These are phyloP conservation scores for Harringtonia aguacate DNA, from an alignment of 2,329 filamentous ascomycete species.

Conservation along the genomic window DNA sequence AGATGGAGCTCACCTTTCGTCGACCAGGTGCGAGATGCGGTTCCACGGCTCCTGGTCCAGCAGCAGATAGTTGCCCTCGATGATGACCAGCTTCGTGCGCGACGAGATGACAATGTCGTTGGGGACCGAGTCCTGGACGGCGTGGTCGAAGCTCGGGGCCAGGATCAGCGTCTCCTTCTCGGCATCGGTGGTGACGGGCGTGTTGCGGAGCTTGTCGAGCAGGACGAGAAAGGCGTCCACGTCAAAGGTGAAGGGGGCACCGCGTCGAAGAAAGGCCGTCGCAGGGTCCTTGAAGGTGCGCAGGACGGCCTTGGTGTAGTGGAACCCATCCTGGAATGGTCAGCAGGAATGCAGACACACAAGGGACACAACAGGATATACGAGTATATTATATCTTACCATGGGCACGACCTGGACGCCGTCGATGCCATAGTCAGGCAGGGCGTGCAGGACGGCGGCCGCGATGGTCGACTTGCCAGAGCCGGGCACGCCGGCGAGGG, in stretches of 20 bases:
- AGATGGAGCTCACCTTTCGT: slow-evolving; percentile 20
- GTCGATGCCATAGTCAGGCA: slow-evolving; percentile 43
- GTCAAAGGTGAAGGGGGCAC: slow-evolving; percentile 4
- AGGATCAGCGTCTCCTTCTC: slow-evolving; percentile 1
- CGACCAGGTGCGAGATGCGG: slow-evolving; percentile 29
- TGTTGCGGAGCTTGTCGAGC: slow-evolving; percentile 13
- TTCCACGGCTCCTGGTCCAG: slow-evolving; percentile 34
- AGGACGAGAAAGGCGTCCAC: not conserved
- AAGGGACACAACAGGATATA: too few species aligned
- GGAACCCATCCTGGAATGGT: slow-evolving; percentile 20
- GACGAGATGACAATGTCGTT: slow-evolving; percentile 17
- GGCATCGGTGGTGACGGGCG: slow-evolving; percentile 13
- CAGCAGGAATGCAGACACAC: not conserved
- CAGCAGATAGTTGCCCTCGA: slow-evolving; percentile 40
- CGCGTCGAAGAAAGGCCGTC: slow-evolving; percentile 16
- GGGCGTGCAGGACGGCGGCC: slow-evolving; percentile 48
- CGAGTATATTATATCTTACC: not conserved
- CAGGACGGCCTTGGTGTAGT: slow-evolving; percentile 15
- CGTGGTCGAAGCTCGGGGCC: slow-evolving; percentile 38
- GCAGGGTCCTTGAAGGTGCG: slow-evolving; percentile 12
- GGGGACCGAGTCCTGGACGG: slow-evolving; percentile 32
- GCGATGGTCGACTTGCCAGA: slow-evolving; percentile 73
- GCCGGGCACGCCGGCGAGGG: slow-evolving; percentile 5
- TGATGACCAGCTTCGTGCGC: slow-evolving; percentile 32
- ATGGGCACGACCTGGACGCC: slow-evolving; percentile 39